These are phyloP conservation scores for Cenococcum geophilum DNA, from an alignment of 495 filamentous ascomycete genomes.

Conservation along the genomic window DNA sequence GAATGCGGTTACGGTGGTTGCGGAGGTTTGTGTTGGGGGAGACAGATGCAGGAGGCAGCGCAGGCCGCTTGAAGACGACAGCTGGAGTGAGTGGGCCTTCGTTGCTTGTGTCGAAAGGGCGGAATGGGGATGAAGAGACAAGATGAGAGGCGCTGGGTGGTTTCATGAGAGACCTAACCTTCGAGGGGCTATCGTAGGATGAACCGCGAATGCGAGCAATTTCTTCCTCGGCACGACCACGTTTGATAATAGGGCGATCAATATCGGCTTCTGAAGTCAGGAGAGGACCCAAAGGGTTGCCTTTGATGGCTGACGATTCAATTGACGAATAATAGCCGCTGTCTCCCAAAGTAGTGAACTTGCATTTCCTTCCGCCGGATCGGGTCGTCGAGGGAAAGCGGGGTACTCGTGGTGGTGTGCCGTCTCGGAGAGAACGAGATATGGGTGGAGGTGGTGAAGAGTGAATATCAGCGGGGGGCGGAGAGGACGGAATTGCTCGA, in stretches of 20 bases:
- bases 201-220: slow-evolving; percentile 90
- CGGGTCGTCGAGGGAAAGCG: slow-evolving; percentile 50
- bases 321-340: slow-evolving; percentile 96
- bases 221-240: slow-evolving; percentile 89
- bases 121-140: slow-evolving; percentile 57
- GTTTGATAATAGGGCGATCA: slow-evolving; percentile 71
- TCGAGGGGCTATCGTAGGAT: slow-evolving; percentile 83
- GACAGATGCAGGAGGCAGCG: slow-evolving; percentile 75
- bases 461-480: slow-evolving; percentile 56
- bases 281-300: slow-evolving; percentile 54
- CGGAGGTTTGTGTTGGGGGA: slow-evolving; percentile 94
- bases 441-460: slow-evolving; percentile 77
- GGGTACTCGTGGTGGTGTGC: slow-evolving; percentile 65
- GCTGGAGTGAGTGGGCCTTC: slow-evolving; percentile 63
- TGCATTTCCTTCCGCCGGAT: slow-evolving; percentile 64
- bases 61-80: slow-evolving; percentile 75
- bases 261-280: slow-evolving; percentile 63
- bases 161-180: slow-evolving; percentile 48
- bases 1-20: slow-evolving; percentile 80
- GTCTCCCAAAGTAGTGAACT: slow-evolving; percentile 73
- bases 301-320: slow-evolving; percentile 84
- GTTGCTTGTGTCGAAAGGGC: slow-evolving; percentile 51
- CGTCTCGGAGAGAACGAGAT: slow-evolving; percentile 54
- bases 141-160: slow-evolving; percentile 43
- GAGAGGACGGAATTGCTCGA: slow-evolving; percentile 50